phyloP scores from a whole-genome alignment of 495 filamentous ascomycete species.

The Aspergillus biplanus region DNA sequence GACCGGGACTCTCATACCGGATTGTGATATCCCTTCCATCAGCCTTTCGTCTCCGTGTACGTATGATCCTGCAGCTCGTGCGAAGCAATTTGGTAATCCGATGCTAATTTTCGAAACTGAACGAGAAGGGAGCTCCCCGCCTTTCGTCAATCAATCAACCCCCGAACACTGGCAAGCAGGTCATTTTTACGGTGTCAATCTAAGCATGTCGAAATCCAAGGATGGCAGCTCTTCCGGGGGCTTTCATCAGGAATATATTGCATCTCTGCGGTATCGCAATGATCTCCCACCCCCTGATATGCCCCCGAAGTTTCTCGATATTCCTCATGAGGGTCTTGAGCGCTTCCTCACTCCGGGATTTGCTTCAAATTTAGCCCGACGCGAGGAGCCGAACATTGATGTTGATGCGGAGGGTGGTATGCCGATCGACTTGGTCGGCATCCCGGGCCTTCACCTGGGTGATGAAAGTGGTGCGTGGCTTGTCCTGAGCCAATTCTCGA shows the following conservation, averaged over 20 bases:
- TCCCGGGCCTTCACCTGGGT: conserved; percentile 91
- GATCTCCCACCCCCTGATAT: conserved; percentile 88
- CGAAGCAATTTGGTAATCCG: background rate
- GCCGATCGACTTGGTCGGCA: conserved; percentile 92
- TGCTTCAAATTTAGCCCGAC: conserved; percentile 81
- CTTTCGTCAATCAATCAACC: conserved; percentile 1
- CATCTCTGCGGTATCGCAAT: conserved; percentile 92
- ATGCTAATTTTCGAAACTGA: conserved; percentile 16
- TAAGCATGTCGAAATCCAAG: conserved; percentile 43
- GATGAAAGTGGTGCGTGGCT: conserved; percentile 84
- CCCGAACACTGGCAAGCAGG: background rate
- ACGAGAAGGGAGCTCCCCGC: conserved; percentile 14
- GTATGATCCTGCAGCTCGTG: conserved; percentile 11
- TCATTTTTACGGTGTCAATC: background rate
- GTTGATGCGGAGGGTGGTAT: conserved; percentile 97
- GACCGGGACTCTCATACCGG: conserved; percentile 16
- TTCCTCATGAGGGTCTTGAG: conserved; percentile 86
- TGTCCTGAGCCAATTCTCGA: background rate
- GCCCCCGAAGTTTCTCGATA: conserved; percentile 94
- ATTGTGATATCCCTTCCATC: conserved; percentile 21
- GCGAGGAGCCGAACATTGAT: conserved; percentile 94
- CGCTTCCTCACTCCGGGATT: conserved; percentile 88
- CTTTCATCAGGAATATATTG: conserved; percentile 95
- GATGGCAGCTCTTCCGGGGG: conserved; percentile 57
- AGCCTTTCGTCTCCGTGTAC: conserved; percentile 19